Conservation (phyloP, 164 flowering plant genomes). For the Akebia trifoliata region DNA sequence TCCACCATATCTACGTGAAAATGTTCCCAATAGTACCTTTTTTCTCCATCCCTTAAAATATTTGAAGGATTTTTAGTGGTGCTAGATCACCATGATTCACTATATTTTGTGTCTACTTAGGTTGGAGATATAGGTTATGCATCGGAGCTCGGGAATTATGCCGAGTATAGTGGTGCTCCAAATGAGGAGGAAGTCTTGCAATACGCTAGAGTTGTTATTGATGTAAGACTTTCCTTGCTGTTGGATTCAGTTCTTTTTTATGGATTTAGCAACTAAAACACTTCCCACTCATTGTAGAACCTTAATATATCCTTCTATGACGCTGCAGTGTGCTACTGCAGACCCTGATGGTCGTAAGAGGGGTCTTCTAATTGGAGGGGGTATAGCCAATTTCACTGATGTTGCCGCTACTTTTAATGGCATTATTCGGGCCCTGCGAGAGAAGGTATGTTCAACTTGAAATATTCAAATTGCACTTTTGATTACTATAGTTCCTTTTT, state of each 20-base stretch:
- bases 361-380: conserved; percentile 88
- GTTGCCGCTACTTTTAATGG: conserved; percentile 93
- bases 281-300: neutral
- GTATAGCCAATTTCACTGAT: no score
- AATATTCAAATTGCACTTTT: neutral
- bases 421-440: conserved; percentile 66
- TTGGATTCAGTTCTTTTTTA: neutral
- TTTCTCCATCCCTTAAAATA: neutral
- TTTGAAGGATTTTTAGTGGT: neutral
- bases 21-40: no score
- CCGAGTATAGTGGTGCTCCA: conserved; percentile 97
- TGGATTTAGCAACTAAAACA: neutral
- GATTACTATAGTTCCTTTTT: neutral
- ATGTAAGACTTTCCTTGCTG: no score
- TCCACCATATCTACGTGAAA: no score
- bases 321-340: conserved; percentile 69
- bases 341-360: conserved; percentile 85
- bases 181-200: no score
- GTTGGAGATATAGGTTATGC: conserved; percentile 95
- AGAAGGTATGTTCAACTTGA: conserved; percentile 36
- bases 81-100: neutral
- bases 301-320: neutral
- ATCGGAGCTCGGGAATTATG: conserved; percentile 87
- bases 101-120: conserved; percentile 25
- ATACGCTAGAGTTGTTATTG: conserved; percentile 87